A percentile compares a stretch with the other conserved stretches of the same genome.
These are phyloP conservation scores for Ophiocordyceps camponoti-leonardi DNA, from an alignment of 2,329 filamentous ascomycete species.

Conservation along the genomic window DNA sequence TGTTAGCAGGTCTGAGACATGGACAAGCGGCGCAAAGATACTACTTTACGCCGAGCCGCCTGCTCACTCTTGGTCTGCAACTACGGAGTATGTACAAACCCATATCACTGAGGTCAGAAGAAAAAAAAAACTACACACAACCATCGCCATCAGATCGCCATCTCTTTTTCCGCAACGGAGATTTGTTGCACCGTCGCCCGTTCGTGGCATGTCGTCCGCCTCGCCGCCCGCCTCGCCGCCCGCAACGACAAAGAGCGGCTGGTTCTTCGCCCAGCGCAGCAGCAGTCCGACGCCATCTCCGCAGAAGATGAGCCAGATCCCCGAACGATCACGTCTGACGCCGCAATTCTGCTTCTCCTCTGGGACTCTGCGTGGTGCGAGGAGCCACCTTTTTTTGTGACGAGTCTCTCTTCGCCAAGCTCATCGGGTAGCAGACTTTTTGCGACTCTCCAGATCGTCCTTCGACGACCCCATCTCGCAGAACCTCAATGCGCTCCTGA, in stretches of 20 bases:
- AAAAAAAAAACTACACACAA: neutral
- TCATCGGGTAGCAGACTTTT: constrained; percentile 54
- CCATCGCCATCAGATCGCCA: neutral
- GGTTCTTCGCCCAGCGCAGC: constrained; percentile 1
- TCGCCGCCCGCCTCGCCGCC: neutral
- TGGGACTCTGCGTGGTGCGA: constrained; percentile 48
- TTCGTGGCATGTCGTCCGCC: neutral
- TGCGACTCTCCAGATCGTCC: constrained; percentile 65
- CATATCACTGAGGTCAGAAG: no score
- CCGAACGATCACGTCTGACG: constrained; percentile 36
- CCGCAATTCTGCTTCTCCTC: constrained; percentile 68
- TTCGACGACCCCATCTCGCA: constrained; percentile 91
- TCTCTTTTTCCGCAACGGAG: neutral
- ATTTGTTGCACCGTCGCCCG: neutral
- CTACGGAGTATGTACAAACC: no score
- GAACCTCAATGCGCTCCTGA: constrained; percentile 77
- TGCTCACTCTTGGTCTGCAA: no score
- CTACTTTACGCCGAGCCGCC: no score
- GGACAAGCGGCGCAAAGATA: no score
- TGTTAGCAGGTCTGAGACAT: no score
- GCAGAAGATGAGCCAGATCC: constrained; percentile 28
- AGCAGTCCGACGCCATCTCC: constrained; percentile 11
- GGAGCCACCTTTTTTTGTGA: neutral
- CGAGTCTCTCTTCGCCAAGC: neutral
- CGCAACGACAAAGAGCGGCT: neutral